Conservation (phyloP, 306 rosid genomes). For the Quercus aquifolioides region DNA sequence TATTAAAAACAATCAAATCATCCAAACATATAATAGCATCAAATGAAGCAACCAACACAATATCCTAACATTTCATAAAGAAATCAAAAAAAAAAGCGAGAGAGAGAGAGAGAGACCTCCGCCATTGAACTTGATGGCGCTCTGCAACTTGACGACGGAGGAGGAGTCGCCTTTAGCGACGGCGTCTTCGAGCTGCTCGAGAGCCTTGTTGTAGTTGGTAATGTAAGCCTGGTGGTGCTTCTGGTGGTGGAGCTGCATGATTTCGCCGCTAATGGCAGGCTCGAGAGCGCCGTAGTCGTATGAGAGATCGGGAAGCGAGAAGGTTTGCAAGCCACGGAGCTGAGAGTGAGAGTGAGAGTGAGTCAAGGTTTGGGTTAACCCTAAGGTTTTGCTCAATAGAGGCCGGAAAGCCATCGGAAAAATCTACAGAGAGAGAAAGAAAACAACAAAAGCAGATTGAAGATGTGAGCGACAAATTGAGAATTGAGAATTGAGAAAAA, state of each 20-base stretch:
- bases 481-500: neutral
- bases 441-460: neutral
- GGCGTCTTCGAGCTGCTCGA: slow-evolving; percentile 81
- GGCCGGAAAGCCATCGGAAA: slow-evolving; percentile 44
- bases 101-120: slow-evolving; percentile 45
- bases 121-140: slow-evolving; percentile 85
- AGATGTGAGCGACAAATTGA: neutral
- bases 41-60: neutral
- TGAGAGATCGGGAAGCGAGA: slow-evolving; percentile 79
- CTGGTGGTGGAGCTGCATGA: slow-evolving; percentile 92
- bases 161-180: slow-evolving; percentile 50
- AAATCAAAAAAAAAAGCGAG: neutral
- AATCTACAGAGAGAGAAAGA: neutral
- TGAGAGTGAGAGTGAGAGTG: neutral
- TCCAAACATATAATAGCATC: neutral
- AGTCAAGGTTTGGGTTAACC: neutral
- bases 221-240: slow-evolving; percentile 89
- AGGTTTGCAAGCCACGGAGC: slow-evolving; percentile 55
- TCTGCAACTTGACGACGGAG: slow-evolving; percentile 62
- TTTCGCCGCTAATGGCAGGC: slow-evolving; percentile 83
- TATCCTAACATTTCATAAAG: neutral
- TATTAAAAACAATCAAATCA: neutral
- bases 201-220: slow-evolving; percentile 90
- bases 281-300: slow-evolving; percentile 89
- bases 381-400: slow-evolving; percentile 33